Percentiles rank a stretch among this genome's conserved stretches.
phyloP scores from a whole-genome alignment of 1,139 yeast genomes.

The Blastobotrys niveus region DNA sequence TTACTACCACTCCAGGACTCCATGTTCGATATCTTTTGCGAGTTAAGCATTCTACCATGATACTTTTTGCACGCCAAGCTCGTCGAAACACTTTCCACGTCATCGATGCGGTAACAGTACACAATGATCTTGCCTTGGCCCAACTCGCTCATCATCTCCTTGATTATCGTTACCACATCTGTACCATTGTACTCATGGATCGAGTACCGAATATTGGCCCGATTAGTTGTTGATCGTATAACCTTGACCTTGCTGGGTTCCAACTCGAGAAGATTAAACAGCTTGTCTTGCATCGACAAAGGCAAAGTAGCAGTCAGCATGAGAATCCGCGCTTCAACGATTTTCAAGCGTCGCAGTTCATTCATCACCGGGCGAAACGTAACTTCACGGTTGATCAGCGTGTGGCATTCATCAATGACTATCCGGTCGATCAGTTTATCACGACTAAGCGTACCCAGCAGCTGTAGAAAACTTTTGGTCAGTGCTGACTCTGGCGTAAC shows the following conservation, averaged over 20 bases:
- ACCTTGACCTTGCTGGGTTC: neutral
- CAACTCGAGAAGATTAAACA: too few relatives aligned
- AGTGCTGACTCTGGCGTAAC: neutral
- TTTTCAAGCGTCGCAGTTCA: neutral
- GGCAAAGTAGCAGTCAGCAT: neutral
- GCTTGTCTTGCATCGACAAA: neutral
- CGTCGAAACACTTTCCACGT: neutral
- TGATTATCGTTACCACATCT: too few relatives aligned
- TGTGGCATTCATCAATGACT: constrained; percentile 2
- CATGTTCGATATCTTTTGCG: neutral
- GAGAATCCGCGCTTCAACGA: neutral
- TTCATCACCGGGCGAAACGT: neutral
- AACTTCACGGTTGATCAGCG: neutral
- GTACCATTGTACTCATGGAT: neutral
- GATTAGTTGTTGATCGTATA: neutral
- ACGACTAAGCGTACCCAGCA: neutral
- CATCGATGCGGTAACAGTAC: too few relatives aligned
- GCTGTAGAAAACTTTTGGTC: neutral
- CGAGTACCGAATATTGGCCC: neutral
- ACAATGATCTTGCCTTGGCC: too few relatives aligned
- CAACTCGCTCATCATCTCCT: too few relatives aligned
- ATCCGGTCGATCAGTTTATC: neutral
- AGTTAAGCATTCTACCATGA: neutral
- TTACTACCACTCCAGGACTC: neutral
- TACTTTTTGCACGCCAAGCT: neutral